A percentile compares a stretch with the other conserved stretches of the same genome.
These are phyloP conservation scores for Phoma sp. DNA, from an alignment of 2,329 filamentous ascomycete genomes.

Conservation along the genomic window DNA sequence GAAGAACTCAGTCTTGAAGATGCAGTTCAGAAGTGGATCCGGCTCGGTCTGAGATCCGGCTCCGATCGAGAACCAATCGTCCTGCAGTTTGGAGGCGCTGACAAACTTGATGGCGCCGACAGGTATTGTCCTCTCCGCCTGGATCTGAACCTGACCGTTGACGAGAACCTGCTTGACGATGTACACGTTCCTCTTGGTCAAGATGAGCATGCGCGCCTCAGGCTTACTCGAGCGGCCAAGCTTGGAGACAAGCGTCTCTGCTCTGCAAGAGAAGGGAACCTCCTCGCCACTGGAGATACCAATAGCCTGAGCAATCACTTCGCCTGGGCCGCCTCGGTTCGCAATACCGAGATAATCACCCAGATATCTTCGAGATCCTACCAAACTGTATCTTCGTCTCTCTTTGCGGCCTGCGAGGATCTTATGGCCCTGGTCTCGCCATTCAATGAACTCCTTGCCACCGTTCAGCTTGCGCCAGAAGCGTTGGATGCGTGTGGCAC, in stretches of 20 bases:
- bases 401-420: conserved; percentile 87
- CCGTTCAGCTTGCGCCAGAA: conserved; percentile 95
- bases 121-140: conserved; percentile 79
- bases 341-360: conserved; percentile 94
- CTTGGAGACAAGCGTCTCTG: conserved; percentile 88
- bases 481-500: conserved; percentile 89
- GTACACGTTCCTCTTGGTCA: conserved; percentile 88
- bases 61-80: conserved; percentile 96
- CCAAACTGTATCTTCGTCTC: conserved; percentile 84
- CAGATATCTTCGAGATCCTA: conserved; percentile 89
- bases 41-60: conserved; percentile 89
- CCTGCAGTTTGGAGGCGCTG: conserved; percentile 77
- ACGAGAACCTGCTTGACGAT: conserved; percentile 83
- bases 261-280: conserved; percentile 87
- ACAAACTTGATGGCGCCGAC: conserved; percentile 89
- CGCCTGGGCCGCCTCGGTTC: conserved; percentile 77
- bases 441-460: conserved; percentile 84
- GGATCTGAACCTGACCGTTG: conserved; percentile 81
- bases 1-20: conserved; percentile 97
- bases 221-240: conserved; percentile 96
- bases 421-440: conserved; percentile 86
- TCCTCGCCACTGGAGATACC: conserved; percentile 75
- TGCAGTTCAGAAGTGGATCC: conserved; percentile 89
- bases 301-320: conserved; percentile 77
- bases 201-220: conserved; percentile 80